Evolutionary conservation across 2,329 filamentous ascomycete species (phyloP), one percentile per base, ranked within the genome.

Genomic region (Orbilia brochopaga): DNA sequence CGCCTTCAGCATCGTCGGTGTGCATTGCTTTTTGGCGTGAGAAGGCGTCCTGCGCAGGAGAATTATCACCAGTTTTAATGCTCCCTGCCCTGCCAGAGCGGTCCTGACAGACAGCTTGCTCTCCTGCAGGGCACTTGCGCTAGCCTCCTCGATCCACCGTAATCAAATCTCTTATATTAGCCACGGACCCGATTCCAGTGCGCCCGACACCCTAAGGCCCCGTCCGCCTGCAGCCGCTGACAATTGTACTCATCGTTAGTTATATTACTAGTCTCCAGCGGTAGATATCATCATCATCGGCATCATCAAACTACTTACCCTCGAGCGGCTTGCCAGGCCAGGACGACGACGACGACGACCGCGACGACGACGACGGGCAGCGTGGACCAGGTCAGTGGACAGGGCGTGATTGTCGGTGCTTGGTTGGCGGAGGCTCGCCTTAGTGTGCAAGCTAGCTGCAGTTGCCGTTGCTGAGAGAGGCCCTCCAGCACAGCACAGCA

Each of bases 161-260:
- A 42, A 42, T 42, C 37, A 42, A 42, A 42, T 42, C 37, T 42
- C 37, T 42, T 42, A 42, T 42, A 42, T 42, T 42, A 42, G 37
- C 37, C 37, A 42, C 37, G 37, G 27, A 42, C 37, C 37, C 37
- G 37, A 42, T 42, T 42, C 37, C 37, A 42, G 37, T 42, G 37
- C 37, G 37, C 37, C 37, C 37, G 37, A 4, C 37, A 17, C 37
- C 37, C 37, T 42, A 42, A 13, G n/a, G 37, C n/a, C 37, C 37
- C 37, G n/a, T 42, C 37, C 37, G 37, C 37, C 37, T 42, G 37
- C 37, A 42, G 37, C n/a, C 37, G 37, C 37, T 42, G 37, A 42
- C 37, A 42, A 42, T 42, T 42, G 37, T 13, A 15, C 13, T 15
- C 37, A 42, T 42, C 37, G 37, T 42, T 17, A 42, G 37, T 42